Evolutionary conservation across 805 yeast species (phyloP), one percentile per base, ranked within the genome.

Genomic region (Metschnikowia orientalis): DNA sequence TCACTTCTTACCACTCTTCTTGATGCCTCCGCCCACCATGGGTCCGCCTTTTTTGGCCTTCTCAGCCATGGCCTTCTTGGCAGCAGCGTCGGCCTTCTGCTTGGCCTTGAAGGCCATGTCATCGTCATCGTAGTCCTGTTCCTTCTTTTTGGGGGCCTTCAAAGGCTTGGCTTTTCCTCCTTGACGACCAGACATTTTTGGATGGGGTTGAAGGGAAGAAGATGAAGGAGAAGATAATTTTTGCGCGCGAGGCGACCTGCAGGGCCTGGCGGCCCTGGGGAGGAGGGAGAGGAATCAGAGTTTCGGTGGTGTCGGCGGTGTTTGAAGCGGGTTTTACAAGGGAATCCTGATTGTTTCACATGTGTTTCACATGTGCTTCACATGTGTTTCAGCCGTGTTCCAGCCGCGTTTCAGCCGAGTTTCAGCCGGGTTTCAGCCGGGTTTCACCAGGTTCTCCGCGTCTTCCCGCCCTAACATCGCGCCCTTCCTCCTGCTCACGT

Each of bases 111-210:
- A 88, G 4, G 96, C 96, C 18, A 71, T 35, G 44, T 88, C 97
- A 39, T 89, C 97, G 2, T 89, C 96, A 58, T 88, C 95, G 41
- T 64, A 58, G 18, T 81, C 87, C 42, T 79, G 82, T 36, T 68
- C 70, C 54, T 75, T 73, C 75, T 87, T 87, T 81, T 85, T 90
- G 48, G 90, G 83, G 6, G 78, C 79, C 75, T 82, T 82, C 49
- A 83, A 69, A 67, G 88, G 97, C 78, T 89, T 89, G 40, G 89
- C 79, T 61, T 89, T 89, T 55, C 97, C 97, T 57, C 97, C 97
- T 72, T 89, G 96, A 70, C 96, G 88, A 53, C 95, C 88, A 31
- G 95, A 87, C 95, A 88, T 87, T 27, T 26, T 54, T 32, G 4
- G 14, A 25, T 32, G 25, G 35, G 29, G 10, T 26, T 15, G n/a